Evolutionary conservation across 257 asterid species (phyloP), one percentile per base, ranked within the genome.

Genomic region (Asclepias syriaca): DNA sequence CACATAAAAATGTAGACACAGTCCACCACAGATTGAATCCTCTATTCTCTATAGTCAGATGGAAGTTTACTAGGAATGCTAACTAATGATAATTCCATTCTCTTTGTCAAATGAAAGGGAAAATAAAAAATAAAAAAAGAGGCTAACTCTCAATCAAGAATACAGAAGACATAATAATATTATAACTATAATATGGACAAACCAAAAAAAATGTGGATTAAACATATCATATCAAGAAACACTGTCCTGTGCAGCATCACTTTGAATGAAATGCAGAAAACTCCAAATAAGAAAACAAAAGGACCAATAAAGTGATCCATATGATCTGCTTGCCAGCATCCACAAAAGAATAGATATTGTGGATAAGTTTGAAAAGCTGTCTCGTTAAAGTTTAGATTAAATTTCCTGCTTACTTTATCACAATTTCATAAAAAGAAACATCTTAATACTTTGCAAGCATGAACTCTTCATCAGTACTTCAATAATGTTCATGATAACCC

Each of bases 201-300:
- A 59, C 60, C 24, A 29, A 54, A 1, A 54, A 48, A 19, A 43
- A 43, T 7, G 69, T 19, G 16, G 22, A 59, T 60, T 49, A 32
- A 48, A 50, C 13, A 11, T 73, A 22, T 64, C 60, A 40, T 40
- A 55, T n/a, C 64, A 40, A 66, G 58, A 66, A 74, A 51, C 48
- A 73, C 46, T 39, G 32, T 16, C 3, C n/a, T 64, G 29, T 15
- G 46, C n/a, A 34, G 67, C 48, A 63, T 34, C 48, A 73, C 16
- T 3, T 21, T 1, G 65, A 37, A 37, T 37, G 32, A 22, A 40
- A 50, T 14, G 27, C 54, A 73, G 71, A 39, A 5, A 43, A 51
- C 66, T 51, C 66, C 77, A 54, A 65, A 24, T 37, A 73, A 48
- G 12, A 64, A 54, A 53, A 66, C 48, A 55, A 40, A 71, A 40